Base-by-base conservation (phyloP, 163 green algal genomes). In the Scenedesmus sp. region DNA sequence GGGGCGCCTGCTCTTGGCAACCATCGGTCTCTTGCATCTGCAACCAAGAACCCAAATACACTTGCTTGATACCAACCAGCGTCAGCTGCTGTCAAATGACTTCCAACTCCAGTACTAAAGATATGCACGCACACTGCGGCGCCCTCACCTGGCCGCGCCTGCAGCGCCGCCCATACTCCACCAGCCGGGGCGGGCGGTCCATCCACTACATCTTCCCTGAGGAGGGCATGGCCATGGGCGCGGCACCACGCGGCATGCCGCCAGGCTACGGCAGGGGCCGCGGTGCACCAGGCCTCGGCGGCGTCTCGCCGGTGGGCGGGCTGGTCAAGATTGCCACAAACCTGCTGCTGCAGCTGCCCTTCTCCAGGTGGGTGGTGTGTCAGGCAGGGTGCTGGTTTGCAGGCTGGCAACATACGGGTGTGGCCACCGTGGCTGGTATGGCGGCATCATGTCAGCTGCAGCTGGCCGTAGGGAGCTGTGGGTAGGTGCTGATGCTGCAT, bases 291-390 rank as follows among this genome's bases (percentile, higher is more conserved):
- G 42, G 40, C 16, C 16, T 12, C 59, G 83, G 16, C 44, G 13
- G 24, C 49, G 85, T 18, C 85, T 81, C 43, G 2, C 85, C 85
- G 20, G 46, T 90, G 0, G 72, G 72, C 4, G 85, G 85, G 3
- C 46, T 90, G 65, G 46, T 90, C 70, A 90, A 43, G 72, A 85
- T 87, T n/a, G 87, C 87, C 26, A 91, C 78, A 30, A 86, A 91
- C 42, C 40, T 91, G 87, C 87, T 91, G 56, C 87, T 91, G 78
- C 87, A 91, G 87, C 87, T 91, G 65, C 65, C 65, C 9, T 76
- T 76, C 65, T 76, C 65, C 6, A 76, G 65, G 65, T 76, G 30
- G 5, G 65, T 76, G 59, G 59, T 35, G 3, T 22, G 22, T n/a
- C n/a, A n/a, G n/a, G n/a, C n/a, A n/a, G n/a, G n/a, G n/a, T n/a